These are phyloP conservation scores for Hypoxylon sp. DNA, from an alignment of 2,329 filamentous ascomycete genomes.

Conservation along the genomic window DNA sequence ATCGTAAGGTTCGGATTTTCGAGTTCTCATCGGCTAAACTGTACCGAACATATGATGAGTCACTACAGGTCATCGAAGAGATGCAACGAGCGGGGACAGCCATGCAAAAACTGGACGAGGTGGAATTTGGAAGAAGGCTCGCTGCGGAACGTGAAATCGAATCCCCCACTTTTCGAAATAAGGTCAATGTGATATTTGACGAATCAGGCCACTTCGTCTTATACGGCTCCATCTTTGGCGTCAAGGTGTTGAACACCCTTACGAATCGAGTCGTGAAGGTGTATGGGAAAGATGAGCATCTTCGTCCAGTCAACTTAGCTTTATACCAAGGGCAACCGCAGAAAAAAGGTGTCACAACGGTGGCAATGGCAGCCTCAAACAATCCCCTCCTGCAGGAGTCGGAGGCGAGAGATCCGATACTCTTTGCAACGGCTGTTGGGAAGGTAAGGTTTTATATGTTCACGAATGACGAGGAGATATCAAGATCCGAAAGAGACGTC, in stretches of 20 bases:
- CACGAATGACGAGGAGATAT: slow-evolving; percentile 87
- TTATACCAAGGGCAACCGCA: slow-evolving; percentile 96
- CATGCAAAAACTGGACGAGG: slow-evolving; percentile 83
- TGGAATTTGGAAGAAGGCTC: slow-evolving; percentile 91
- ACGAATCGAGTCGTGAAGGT: slow-evolving; percentile 93
- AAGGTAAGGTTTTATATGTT: slow-evolving; percentile 99
- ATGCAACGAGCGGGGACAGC: slow-evolving; percentile 97
- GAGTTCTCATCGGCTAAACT: slow-evolving; percentile 92
- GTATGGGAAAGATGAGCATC: slow-evolving; percentile 90
- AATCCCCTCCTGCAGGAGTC: slow-evolving; percentile 95
- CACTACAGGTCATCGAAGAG: slow-evolving; percentile 86
- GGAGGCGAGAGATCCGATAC: slow-evolving; percentile 89
- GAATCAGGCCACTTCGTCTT: slow-evolving; percentile 96
- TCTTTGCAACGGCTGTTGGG: slow-evolving; percentile 85
- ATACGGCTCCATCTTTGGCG: slow-evolving; percentile 91
- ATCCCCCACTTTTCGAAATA: slow-evolving; percentile 74
- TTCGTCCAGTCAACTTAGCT: slow-evolving; percentile 85
- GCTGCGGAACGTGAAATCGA: slow-evolving; percentile 91
- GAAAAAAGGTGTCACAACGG: slow-evolving; percentile 92
- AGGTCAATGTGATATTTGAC: slow-evolving; percentile 92
- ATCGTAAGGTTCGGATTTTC: slow-evolving; percentile 93
- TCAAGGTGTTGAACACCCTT: slow-evolving; percentile 96
- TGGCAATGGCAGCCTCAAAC: slow-evolving; percentile 95
- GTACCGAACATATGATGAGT: slow-evolving; percentile 95
- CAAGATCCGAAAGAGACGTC: slow-evolving; percentile 87